Evolutionary conservation across 257 asterid species (phyloP).

Genomic region (Nicotiana undulata): DNA sequence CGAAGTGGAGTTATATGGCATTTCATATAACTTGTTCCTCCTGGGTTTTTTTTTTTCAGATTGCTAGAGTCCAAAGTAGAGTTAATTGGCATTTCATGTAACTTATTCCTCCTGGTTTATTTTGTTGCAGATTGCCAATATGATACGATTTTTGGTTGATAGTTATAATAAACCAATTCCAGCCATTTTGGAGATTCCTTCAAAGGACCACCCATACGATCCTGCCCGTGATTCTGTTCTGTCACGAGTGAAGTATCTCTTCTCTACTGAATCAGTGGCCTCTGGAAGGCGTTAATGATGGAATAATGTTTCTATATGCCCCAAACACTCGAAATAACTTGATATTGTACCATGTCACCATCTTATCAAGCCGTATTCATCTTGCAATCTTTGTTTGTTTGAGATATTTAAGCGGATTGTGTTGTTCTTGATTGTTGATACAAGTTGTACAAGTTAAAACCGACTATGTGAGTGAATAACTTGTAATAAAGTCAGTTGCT

Average conservation of each 20-base stretch:
- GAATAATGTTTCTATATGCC: neutral
- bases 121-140: slow-evolving; percentile 42
- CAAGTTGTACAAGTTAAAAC: neutral
- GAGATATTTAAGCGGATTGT: neutral
- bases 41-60: slow-evolving; percentile 29
- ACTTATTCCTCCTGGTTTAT: slow-evolving; percentile 1
- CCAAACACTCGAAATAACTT: neutral
- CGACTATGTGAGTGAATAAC: neutral
- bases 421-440: neutral
- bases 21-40: neutral
- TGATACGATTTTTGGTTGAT: slow-evolving; percentile 80
- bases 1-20: neutral
- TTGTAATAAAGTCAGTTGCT: neutral
- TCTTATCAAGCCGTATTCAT: neutral
- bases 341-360: neutral
- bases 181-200: slow-evolving; percentile 89
- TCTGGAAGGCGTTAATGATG: slow-evolving; percentile 50
- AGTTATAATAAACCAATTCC: slow-evolving; percentile 88
- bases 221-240: slow-evolving; percentile 89
- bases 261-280: slow-evolving; percentile 59
- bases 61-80: neutral
- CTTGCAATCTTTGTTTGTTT: neutral
- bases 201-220: slow-evolving; percentile 93
- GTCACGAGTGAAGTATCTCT: slow-evolving; percentile 75
- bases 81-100: neutral